Percentiles rank a stretch among this genome's conserved stretches.
Conservation (phyloP, 805 yeast genomes). For the Hemisphaericaspora nanyangensis region DNA sequence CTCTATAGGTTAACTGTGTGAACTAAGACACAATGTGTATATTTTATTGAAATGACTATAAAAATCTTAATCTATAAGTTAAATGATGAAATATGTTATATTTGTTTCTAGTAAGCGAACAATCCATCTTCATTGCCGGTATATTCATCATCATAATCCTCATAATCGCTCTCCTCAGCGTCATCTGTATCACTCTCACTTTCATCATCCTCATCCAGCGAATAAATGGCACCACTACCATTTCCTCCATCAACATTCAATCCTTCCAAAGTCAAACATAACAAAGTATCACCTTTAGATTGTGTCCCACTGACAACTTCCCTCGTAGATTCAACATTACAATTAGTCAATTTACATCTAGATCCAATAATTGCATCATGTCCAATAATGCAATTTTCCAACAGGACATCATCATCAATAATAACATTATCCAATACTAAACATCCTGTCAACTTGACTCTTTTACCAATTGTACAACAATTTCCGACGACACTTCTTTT, state of each 20-base stretch:
- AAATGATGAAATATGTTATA: too few species aligned
- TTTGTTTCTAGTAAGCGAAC: conserved; percentile 39
- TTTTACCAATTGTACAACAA: conserved; percentile 73
- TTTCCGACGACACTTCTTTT: conserved; percentile 81
- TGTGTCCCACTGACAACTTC: conserved; percentile 55
- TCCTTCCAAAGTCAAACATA: conserved; percentile 40
- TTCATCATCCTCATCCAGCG: conserved; percentile 27
- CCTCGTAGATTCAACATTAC: conserved; percentile 82
- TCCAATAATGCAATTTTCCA: conserved; percentile 90
- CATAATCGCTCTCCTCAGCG: conserved; percentile 49
- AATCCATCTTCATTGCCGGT: conserved; percentile 58
- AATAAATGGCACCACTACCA: conserved; percentile 27
- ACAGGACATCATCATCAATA: conserved; percentile 71
- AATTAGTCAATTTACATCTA: conserved; percentile 67
- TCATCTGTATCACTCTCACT: conserved; percentile 46
- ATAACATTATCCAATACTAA: conserved; percentile 67
- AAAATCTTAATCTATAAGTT: too few species aligned
- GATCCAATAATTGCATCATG: conserved; percentile 56
- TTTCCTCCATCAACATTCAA: conserved; percentile 34
- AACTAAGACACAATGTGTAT: too few species aligned
- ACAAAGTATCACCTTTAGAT: conserved; percentile 57
- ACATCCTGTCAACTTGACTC: conserved; percentile 86
- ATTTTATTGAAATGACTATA: too few species aligned
- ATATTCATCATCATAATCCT: conserved; percentile 39
- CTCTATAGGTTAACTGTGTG: too few species aligned